Evolutionary conservation across 192 early-diverging fungal genomes (phyloP).

Genomic region (Mortierella claussenii): DNA sequence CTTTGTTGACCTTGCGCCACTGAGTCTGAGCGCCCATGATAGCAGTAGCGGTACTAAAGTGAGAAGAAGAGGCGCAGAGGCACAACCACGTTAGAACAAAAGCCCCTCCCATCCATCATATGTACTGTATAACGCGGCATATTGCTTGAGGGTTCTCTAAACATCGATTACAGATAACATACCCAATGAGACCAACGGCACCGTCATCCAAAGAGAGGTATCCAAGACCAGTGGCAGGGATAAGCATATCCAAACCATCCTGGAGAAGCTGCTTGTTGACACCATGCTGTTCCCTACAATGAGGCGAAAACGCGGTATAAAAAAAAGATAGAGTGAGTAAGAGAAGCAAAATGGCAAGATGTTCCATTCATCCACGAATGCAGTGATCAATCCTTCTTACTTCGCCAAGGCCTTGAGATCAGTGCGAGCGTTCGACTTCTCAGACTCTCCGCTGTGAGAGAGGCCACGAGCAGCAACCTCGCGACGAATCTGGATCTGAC

Average conservation of each 20-base stretch:
- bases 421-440: slow-evolving; percentile 50
- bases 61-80: neutral
- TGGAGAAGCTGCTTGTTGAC: slow-evolving; percentile 64
- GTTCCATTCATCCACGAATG: neutral
- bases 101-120: no score
- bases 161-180: no score
- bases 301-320: neutral
- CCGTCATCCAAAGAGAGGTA: slow-evolving; percentile 74
- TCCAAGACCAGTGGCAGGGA: slow-evolving; percentile 73
- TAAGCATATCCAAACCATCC: slow-evolving; percentile 74
- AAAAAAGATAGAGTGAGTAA: slow-evolving; percentile 15
- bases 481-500: slow-evolving; percentile 60
- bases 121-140: no score
- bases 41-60: slow-evolving; percentile 68
- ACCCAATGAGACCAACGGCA: slow-evolving; percentile 76
- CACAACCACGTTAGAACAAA: no score
- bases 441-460: slow-evolving; percentile 32
- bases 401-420: slow-evolving; percentile 56
- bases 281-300: slow-evolving; percentile 65
- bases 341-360: neutral
- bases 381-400: slow-evolving; percentile 53
- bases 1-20: slow-evolving; percentile 62
- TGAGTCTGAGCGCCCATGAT: slow-evolving; percentile 71
- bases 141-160: no score
- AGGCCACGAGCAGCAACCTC: slow-evolving; percentile 48